Conservation (phyloP, 495 filamentous ascomycete species). For the Darksidea phi region DNA sequence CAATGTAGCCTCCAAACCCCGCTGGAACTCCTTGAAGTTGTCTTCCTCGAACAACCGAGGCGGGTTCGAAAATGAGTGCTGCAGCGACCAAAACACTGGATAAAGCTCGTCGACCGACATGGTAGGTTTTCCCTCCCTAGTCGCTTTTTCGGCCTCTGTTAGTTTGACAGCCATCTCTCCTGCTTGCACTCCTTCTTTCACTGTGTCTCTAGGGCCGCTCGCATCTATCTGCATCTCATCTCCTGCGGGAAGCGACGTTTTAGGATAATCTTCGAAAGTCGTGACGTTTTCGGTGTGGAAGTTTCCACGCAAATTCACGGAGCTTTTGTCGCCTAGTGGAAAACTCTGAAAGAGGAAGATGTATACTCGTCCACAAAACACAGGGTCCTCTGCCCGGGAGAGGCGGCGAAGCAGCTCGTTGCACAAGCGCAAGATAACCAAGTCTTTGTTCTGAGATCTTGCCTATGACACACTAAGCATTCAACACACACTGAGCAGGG, state of each 20-base stretch:
- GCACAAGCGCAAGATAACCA: constrained; percentile 86
- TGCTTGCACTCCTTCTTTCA: constrained; percentile 19
- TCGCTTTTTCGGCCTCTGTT: background rate
- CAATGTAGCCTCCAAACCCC: constrained; percentile 73
- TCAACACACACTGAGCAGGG: background rate
- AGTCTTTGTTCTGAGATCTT: constrained; percentile 70
- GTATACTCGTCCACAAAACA: constrained; percentile 94
- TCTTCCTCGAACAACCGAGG: constrained; percentile 70
- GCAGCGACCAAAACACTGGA: constrained; percentile 89
- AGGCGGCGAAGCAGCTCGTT: constrained; percentile 91
- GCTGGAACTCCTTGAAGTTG: constrained; percentile 73
- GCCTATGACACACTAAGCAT: constrained; percentile 56
- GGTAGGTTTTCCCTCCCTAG: constrained; percentile 27
- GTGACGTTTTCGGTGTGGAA: constrained; percentile 96
- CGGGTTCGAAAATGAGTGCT: constrained; percentile 88
- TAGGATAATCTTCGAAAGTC: constrained; percentile 64
- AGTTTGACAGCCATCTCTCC: constrained; percentile 13
- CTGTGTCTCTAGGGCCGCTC: constrained; percentile 32
- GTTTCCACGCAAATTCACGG: constrained; percentile 93
- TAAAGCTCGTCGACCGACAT: constrained; percentile 74
- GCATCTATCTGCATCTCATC: constrained; percentile 58
- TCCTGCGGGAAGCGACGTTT: constrained; percentile 46
- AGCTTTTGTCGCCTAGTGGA: constrained; percentile 91
- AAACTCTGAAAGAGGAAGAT: constrained; percentile 98
- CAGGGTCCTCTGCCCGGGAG: constrained; percentile 90